Evolutionary conservation across 345 rosid species (phyloP), one percentile per base, ranked within the genome.

Genomic region (Hibiscus trionum): DNA sequence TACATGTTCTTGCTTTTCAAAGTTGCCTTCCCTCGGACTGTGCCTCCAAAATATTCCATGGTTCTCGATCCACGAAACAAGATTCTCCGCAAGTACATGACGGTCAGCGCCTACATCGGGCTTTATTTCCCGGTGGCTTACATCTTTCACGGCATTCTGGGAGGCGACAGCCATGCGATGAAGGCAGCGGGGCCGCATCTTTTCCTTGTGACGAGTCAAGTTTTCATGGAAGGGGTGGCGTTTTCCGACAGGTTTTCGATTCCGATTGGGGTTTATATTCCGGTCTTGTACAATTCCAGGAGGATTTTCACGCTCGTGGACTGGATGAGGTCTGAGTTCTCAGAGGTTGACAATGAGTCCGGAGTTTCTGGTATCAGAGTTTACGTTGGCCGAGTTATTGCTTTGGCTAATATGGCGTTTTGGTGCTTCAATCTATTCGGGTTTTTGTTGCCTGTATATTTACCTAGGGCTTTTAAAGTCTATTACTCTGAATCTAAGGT

Each of bases 391-490:
- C 84, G 88, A 77, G 81, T 66, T 16, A 88, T 91, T 21, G 96
- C 93, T 14, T 75, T 77, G 75, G 88, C 87, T 19, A 94, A 95
- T 60, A 73, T 87, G 82, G 97, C 83, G 15, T 61, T 95, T 21
- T 88, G 98, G 98, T 77, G 93, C 82, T 93, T 84, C 82, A 95
- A 95, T 85, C 87, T 95, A 44, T 88, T 90, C 76, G 87, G 93
- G 10, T 86, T 95, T 78, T 72, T 95, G 85, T 76, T 95, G 73
- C 98, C 99, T 72, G 86, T 92, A 76, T 90, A 88, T 70, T 79
- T 90, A 62, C 97, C 97, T 1, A 87, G 62, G 76, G 99, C 93
- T 71, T 89, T 95, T 60, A 85, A 81, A 72, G 83, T 79, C 77
- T 90, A 92, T 66, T 92, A 86, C 76, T 64, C 83, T 80, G 71